Evolutionary conservation across 768 basidiomycete genomes (phyloP), one percentile per base, ranked within the genome.

Genomic region (Lactarius sp.): DNA sequence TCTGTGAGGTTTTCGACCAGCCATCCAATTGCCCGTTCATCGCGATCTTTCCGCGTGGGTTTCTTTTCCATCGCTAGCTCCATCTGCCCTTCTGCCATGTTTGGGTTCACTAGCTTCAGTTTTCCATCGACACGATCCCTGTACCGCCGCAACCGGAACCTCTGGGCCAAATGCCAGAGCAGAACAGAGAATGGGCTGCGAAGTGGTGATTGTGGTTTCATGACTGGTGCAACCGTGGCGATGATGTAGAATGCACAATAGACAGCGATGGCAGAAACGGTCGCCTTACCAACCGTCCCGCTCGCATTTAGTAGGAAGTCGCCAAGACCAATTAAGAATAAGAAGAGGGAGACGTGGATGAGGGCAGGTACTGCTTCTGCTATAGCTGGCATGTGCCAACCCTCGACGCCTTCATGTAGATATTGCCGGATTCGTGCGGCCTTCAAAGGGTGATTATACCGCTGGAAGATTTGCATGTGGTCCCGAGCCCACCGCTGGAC

Each of bases 321-420:
- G 47, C 80, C 70, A 33, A 84, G 74, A 31, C 80, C 79, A 42
- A 78, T 73, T 69, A 85, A 77, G 70, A 83, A 83, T 2, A 83
- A 72, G 22, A 81, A 74, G 22, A 82, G 73, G 1, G 81, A 79
- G 16, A 78, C 70, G 64, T 83, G 82, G 22, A 84, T 74, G 8
- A 83, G 75, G 14, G 77, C 72, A 4, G 81, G 82, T 20, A 83
- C 77, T 8, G 73, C 66, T 49, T 78, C 76, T 7, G 81, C 77
- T 9, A 82, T 69, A 3, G 72, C 69, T 13, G 74, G 68, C 72
- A 83, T 76, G 10, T 71, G 68, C 70, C 79, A 83, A 47, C 65
- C 69, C 31, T 74, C 71, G 33, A 80, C 66, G 14, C 78, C 78
- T 54, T 75, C 72, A 60, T 76, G 56, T 8, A 59, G 42, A 33